phyloP scores from a whole-genome alignment of 2,329 filamentous ascomycete species.

The Fusarium torreyae region DNA sequence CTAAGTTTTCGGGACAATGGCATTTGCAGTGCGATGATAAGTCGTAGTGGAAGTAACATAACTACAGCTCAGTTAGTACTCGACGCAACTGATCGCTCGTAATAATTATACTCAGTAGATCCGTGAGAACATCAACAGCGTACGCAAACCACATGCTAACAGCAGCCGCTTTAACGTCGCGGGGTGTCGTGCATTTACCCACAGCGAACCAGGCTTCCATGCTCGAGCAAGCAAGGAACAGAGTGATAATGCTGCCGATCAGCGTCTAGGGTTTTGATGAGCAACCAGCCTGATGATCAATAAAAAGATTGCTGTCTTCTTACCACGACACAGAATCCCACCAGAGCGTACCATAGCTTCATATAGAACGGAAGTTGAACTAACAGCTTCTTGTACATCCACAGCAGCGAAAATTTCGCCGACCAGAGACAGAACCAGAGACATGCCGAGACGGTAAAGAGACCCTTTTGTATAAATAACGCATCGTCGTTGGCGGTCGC shows the following conservation, averaged over 20 bases:
- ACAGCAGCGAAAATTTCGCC: background rate
- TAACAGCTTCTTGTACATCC: conserved; percentile 1
- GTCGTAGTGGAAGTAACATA: background rate
- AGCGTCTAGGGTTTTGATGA: background rate
- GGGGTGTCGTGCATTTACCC: background rate
- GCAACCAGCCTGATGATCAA: background rate
- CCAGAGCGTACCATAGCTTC: background rate
- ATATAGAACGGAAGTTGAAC: background rate
- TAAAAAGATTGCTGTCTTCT: background rate
- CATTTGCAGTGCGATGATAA: background rate
- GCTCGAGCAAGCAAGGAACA: background rate
- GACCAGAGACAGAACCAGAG: background rate
- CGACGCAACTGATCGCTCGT: background rate
- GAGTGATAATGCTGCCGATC: background rate
- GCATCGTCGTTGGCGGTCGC: background rate
- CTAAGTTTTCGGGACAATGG: background rate
- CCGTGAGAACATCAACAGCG: background rate
- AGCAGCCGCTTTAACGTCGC: background rate
- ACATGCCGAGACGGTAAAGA: background rate
- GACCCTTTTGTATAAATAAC: background rate
- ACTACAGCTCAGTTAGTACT: background rate
- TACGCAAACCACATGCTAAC: background rate
- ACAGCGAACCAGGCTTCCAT: conserved; percentile 1
- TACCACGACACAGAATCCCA: background rate
- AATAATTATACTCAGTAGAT: background rate